Evolutionary conservation across 495 filamentous ascomycete species (phyloP).

Genomic region (Friedmanniomyces simplex): DNA sequence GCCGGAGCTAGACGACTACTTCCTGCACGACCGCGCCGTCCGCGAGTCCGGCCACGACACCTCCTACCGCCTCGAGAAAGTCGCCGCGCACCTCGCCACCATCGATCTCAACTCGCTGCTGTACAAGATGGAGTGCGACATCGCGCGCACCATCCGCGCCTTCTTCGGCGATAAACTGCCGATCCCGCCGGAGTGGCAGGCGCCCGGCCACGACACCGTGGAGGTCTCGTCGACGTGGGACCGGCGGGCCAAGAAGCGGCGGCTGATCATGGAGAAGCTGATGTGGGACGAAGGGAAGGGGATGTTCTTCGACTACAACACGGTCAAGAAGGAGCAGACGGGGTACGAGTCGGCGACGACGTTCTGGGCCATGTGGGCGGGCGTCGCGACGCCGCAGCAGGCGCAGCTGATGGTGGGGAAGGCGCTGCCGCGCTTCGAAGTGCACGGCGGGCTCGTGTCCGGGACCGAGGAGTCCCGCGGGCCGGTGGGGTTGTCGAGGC

Average conservation of each 20-base stretch:
- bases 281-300: conserved; percentile 83
- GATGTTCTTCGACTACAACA: conserved; percentile 97
- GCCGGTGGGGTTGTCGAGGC: conserved; percentile 62
- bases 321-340: conserved; percentile 61
- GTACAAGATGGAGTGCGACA: conserved; percentile 94
- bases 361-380: conserved; percentile 96
- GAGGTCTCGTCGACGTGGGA: conserved; percentile 85
- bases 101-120: conserved; percentile 88
- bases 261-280: conserved; percentile 72
- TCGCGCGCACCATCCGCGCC: conserved; percentile 67
- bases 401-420: conserved; percentile 64
- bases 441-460: conserved; percentile 75
- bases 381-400: conserved; percentile 66
- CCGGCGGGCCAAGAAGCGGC: conserved; percentile 67
- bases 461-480: conserved; percentile 82
- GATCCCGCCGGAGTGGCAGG: conserved; percentile 71
- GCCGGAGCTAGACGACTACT: conserved; percentile 86
- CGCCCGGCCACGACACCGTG: conserved; percentile 42
- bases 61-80: conserved; percentile 77
- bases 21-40: conserved; percentile 87
- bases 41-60: conserved; percentile 97
- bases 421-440: conserved; percentile 77
- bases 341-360: conserved; percentile 81
- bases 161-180: conserved; percentile 68
- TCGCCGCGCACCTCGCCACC: conserved; percentile 81